Percentiles rank a stretch among this genome's conserved stretches.
phyloP scores from a whole-genome alignment of 2,329 filamentous ascomycete species.

The Aspergillus proliferans region DNA sequence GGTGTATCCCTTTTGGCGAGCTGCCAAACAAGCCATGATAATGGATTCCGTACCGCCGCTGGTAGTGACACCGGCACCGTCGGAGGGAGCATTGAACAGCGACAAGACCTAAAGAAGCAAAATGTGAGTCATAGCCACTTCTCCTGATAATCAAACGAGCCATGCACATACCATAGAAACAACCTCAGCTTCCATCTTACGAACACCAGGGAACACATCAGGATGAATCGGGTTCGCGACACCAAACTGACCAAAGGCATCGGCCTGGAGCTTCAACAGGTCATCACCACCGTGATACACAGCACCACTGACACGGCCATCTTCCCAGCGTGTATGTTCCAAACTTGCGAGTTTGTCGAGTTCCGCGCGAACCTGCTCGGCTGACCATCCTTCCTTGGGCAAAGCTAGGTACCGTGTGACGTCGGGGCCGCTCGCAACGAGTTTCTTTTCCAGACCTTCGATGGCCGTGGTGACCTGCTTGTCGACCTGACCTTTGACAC shows the following conservation, averaged over 20 bases:
- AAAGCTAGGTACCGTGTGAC: slow-evolving; percentile 68
- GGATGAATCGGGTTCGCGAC: slow-evolving; percentile 96
- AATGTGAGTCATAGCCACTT: slow-evolving; percentile 5
- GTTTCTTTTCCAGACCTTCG: slow-evolving; percentile 72
- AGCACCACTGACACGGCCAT: slow-evolving; percentile 86
- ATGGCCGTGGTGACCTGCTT: slow-evolving; percentile 76
- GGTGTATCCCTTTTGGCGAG: slow-evolving; percentile 77
- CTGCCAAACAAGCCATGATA: slow-evolving; percentile 86
- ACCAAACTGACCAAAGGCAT: slow-evolving; percentile 90
- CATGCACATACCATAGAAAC: slow-evolving; percentile 74
- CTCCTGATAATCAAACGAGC: background rate
- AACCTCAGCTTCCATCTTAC: slow-evolving; percentile 98
- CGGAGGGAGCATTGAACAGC: slow-evolving; percentile 83
- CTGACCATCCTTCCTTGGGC: slow-evolving; percentile 75
- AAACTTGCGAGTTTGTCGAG: slow-evolving; percentile 71
- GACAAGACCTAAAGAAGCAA: slow-evolving; percentile 50
- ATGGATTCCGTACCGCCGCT: slow-evolving; percentile 95
- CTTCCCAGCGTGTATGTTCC: slow-evolving; percentile 96
- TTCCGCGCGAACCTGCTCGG: slow-evolving; percentile 73
- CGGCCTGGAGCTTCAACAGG: slow-evolving; percentile 75
- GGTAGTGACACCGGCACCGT: slow-evolving; percentile 80
- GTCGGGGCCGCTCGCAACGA: slow-evolving; percentile 66
- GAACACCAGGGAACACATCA: slow-evolving; percentile 93
- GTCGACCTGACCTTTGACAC: slow-evolving; percentile 78
- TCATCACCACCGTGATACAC: slow-evolving; percentile 91